Evolutionary conservation across 2,329 filamentous ascomycete genomes (phyloP).

Genomic region (Penicillium sp.): DNA sequence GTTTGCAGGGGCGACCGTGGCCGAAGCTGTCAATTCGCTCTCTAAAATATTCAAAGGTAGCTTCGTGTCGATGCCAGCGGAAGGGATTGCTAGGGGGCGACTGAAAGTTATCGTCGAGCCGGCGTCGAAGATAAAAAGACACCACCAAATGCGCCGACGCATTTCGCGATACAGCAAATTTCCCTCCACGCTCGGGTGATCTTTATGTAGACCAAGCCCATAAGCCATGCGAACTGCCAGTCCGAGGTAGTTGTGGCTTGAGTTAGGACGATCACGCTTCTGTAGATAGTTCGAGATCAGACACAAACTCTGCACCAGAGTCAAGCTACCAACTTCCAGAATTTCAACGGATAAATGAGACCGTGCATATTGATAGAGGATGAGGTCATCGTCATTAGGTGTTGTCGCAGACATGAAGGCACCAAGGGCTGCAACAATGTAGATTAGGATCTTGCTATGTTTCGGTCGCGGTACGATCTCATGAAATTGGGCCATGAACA

Average conservation of each 20-base stretch:
- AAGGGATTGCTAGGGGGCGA: constrained; percentile 3
- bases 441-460: constrained; percentile 5
- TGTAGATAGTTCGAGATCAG: constrained; percentile 2
- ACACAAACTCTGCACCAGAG: neutral
- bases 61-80: constrained; percentile 4
- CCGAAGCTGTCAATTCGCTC: neutral
- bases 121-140: constrained; percentile 3
- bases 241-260: constrained; percentile 2
- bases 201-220: neutral
- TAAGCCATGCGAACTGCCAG: neutral
- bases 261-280: constrained; percentile 1
- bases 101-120: constrained; percentile 9
- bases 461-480: constrained; percentile 3
- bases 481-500: constrained; percentile 7
- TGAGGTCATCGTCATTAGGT: constrained; percentile 1
- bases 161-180: constrained; percentile 4
- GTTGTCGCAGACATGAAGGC: constrained; percentile 7
- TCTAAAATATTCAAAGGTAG: constrained; percentile 4
- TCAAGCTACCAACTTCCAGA: constrained; percentile 7
- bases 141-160: constrained; percentile 6
- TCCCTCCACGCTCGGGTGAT: neutral
- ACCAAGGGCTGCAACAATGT: constrained; percentile 4
- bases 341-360: constrained; percentile 6
- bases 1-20: neutral
- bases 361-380: constrained; percentile 1